Conservation (phyloP, 2,329 filamentous ascomycete genomes). For the Fusarium sp. region DNA sequence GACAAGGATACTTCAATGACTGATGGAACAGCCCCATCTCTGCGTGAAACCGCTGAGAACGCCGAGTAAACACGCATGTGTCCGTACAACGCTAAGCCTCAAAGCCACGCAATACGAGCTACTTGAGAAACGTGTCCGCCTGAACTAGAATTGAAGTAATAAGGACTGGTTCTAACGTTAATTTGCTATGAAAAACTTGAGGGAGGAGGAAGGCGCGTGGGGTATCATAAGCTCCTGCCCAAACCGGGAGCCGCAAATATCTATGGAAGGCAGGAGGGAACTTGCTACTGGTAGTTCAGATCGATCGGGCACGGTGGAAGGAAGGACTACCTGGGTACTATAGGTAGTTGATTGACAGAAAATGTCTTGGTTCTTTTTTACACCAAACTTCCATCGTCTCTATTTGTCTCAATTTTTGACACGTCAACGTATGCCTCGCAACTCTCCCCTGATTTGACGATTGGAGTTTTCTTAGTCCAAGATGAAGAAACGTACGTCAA, state of each 20-base stretch:
- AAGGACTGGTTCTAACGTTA: background rate
- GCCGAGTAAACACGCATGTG: constrained; percentile 54
- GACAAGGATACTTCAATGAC: constrained; percentile 63
- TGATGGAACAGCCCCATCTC: constrained; percentile 62
- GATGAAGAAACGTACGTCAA: background rate
- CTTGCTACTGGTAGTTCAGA: background rate
- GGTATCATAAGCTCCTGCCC: background rate
- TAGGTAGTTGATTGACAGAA: background rate
- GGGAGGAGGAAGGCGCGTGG: background rate
- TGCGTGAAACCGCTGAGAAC: constrained; percentile 64
- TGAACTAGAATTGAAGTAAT: background rate
- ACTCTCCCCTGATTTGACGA: constrained; percentile 12
- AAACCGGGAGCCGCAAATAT: background rate
- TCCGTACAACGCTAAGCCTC: constrained; percentile 5
- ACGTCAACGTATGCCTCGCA: constrained; percentile 27
- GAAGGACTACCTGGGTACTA: background rate
- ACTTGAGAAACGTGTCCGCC: constrained; percentile 13
- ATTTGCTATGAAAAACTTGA: background rate
- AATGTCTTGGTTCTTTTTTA: constrained; percentile 17
- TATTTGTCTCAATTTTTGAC: constrained; percentile 23
- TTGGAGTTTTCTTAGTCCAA: background rate
- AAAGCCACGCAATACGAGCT: constrained; percentile 10
- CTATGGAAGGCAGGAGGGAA: constrained; percentile 3
- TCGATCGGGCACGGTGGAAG: constrained; percentile 1
- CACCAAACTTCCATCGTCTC: background rate